Conservation (phyloP, 495 filamentous ascomycete species). For the Amphirosellinia nigrospora region DNA sequence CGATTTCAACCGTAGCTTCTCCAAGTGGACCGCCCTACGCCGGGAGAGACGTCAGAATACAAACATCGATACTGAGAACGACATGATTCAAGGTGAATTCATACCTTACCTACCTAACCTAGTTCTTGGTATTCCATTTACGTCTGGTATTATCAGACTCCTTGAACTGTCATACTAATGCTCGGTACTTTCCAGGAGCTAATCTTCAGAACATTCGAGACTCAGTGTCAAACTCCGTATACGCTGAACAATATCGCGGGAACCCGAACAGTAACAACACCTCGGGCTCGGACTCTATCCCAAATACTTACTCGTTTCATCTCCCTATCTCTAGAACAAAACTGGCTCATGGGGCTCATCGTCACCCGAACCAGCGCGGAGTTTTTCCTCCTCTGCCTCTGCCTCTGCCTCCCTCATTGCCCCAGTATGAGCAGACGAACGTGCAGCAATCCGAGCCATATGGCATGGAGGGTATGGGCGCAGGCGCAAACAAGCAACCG, state of each 20-base stretch:
- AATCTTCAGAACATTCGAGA: not conserved
- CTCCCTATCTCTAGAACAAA: not conserved
- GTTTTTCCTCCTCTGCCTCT: not conserved
- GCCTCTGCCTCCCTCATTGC: not conserved
- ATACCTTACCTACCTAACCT: not conserved
- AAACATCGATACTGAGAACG: not conserved
- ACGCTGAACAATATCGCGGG: not conserved
- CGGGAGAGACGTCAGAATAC: not conserved
- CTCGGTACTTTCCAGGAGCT: not conserved
- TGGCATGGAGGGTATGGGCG: not conserved
- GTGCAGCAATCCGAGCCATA: not conserved
- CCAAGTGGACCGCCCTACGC: not conserved
- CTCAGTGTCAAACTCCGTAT: slow-evolving; percentile 2
- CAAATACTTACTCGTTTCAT: no score
- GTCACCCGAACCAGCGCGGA: not conserved
- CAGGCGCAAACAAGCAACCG: not conserved
- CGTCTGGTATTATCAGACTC: not conserved
- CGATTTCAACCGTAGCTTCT: slow-evolving; percentile 3
- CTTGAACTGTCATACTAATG: not conserved
- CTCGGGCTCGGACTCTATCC: not conserved
- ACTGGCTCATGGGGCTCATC: not conserved
- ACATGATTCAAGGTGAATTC: slow-evolving; percentile 1
- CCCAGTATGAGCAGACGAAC: not conserved
- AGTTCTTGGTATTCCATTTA: not conserved
- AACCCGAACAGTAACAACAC: not conserved